Percentiles rank a stretch among this genome's conserved stretches.
Evolutionary conservation across 306 rosid species (phyloP).

Genomic region (Sophora flavescens): DNA sequence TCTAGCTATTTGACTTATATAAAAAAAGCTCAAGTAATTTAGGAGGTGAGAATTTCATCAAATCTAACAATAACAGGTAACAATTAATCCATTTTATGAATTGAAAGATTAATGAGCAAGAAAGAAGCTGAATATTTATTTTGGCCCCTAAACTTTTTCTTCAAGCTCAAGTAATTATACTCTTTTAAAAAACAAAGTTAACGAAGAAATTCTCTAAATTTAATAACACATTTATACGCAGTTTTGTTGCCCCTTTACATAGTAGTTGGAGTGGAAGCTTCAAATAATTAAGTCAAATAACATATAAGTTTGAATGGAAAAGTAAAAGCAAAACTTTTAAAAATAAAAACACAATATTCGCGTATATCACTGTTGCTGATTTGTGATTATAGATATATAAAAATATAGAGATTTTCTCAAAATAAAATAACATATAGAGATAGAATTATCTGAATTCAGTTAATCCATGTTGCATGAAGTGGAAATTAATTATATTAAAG

Average conservation of each 20-base stretch:
- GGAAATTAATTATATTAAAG: conserved; percentile 1
- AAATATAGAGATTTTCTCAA: neutral
- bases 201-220: too few relatives aligned
- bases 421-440: too few relatives aligned
- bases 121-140: too few relatives aligned
- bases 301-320: neutral
- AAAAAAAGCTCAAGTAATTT: too few relatives aligned
- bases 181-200: too few relatives aligned
- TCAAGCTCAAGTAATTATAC: too few relatives aligned
- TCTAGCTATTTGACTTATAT: too few relatives aligned
- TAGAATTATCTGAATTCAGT: conserved; percentile 8
- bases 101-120: too few relatives aligned
- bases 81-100: too few relatives aligned
- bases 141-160: too few relatives aligned
- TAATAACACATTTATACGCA: neutral
- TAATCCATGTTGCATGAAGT: neutral
- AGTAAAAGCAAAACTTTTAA: neutral
- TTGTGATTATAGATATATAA: neutral
- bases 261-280: neutral
- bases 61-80: too few relatives aligned
- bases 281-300: conserved; percentile 16
- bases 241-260: neutral
- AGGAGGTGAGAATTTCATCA: too few relatives aligned
- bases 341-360: neutral
- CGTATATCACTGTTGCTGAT: neutral